Conservation (phyloP, 495 filamentous ascomycete species). For the Penicillium psychrofluorescens region DNA sequence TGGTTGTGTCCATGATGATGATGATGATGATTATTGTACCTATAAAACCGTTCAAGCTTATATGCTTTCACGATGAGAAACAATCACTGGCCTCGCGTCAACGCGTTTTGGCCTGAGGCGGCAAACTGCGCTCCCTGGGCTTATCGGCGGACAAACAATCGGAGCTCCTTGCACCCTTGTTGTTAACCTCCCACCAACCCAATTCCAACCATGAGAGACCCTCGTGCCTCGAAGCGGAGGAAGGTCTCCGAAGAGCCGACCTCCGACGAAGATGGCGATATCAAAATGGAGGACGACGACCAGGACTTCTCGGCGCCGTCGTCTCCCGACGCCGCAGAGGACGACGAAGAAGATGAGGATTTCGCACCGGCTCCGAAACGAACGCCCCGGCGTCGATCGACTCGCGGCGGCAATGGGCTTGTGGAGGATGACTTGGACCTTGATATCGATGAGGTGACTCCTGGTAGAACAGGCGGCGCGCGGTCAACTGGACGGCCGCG, state of each 20-base stretch:
- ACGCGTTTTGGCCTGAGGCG: conserved; percentile 31
- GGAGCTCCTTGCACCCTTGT: no score
- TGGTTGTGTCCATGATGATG: no score
- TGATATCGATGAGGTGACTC: no score
- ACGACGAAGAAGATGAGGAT: conserved; percentile 8
- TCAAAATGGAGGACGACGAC: conserved; percentile 20
- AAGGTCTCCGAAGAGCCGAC: conserved; percentile 23
- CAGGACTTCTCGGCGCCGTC: conserved; percentile 12
- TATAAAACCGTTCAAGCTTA: no score
- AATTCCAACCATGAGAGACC: conserved; percentile 27
- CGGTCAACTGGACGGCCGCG: conserved; percentile 35
- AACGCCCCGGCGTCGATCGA: conserved; percentile 21
- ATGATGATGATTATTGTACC: no score
- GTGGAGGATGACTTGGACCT: neutral
- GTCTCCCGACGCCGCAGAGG: conserved; percentile 9
- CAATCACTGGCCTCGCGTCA: conserved; percentile 29
- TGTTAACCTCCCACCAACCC: conserved; percentile 2
- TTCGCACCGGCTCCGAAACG: conserved; percentile 10
- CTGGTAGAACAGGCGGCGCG: conserved; percentile 8
- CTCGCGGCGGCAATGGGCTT: conserved; percentile 4
- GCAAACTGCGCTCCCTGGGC: neutral
- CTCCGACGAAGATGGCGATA: conserved; percentile 30
- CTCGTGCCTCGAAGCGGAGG: conserved; percentile 34
- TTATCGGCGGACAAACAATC: no score
- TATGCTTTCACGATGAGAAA: no score